These are phyloP conservation scores for Leucoagaricus sp. DNA, from an alignment of 1,284 basidiomycete species.

Conservation along the genomic window DNA sequence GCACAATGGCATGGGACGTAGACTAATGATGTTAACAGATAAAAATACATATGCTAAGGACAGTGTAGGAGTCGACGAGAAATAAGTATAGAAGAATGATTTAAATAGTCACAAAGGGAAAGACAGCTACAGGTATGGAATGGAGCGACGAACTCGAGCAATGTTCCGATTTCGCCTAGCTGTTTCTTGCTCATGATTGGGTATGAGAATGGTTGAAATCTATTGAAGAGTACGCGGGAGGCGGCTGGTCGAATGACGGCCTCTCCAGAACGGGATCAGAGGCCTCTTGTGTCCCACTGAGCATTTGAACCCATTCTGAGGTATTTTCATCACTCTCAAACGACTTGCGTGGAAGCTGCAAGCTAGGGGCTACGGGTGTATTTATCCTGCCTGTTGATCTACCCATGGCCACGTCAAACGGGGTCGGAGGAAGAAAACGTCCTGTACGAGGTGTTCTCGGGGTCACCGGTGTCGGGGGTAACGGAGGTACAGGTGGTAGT, in stretches of 20 bases:
- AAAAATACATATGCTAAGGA: background rate
- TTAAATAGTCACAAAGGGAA: no score
- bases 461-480: background rate
- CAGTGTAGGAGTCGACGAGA: no score
- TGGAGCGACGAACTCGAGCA: no score
- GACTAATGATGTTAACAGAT: background rate
- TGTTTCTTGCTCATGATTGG: background rate
- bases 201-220: constrained; percentile 15
- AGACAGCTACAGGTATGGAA: no score
- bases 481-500: background rate
- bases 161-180: background rate
- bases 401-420: constrained; percentile 9
- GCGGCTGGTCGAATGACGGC: constrained; percentile 15
- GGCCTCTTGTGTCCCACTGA: background rate
- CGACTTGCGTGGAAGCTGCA: background rate
- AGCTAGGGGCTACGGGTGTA: background rate
- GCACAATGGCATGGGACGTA: no score
- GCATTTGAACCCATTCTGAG: background rate
- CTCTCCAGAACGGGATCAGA: background rate
- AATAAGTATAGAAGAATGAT: no score
- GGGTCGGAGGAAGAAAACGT: constrained; percentile 12
- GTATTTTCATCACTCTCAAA: constrained; percentile 3
- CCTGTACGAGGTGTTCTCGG: constrained; percentile 4
- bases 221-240: constrained; percentile 22
- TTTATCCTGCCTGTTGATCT: background rate